Conservation (phyloP, 1,139 yeast species). For the Pichia cactophila region DNA sequence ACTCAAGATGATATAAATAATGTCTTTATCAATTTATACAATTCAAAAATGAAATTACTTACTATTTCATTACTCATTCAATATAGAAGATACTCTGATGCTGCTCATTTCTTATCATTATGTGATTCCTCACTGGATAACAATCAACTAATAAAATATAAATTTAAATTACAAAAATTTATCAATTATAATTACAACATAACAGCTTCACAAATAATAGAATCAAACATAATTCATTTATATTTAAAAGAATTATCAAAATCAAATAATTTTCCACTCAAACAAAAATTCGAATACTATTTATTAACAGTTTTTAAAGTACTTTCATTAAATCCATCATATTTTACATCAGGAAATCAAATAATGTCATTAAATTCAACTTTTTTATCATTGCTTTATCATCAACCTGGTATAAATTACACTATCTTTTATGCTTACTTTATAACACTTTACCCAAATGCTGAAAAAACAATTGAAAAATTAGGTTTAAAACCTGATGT, state of each 20-base stretch:
- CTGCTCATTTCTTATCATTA: slow-evolving; percentile 3
- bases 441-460: slow-evolving; percentile 9
- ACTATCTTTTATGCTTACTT: slow-evolving; percentile 8
- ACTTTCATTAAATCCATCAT: background rate
- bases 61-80: slow-evolving; percentile 11
- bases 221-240: slow-evolving; percentile 7
- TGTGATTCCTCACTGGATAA: background rate
- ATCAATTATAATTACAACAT: background rate
- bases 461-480: slow-evolving; percentile 2
- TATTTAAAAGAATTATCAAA: slow-evolving; percentile 8
- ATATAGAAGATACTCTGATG: slow-evolving; percentile 5
- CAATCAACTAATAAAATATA: slow-evolving; percentile 1
- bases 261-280: background rate
- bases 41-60: slow-evolving; percentile 8
- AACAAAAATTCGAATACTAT: slow-evolving; percentile 9
- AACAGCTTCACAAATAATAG: background rate
- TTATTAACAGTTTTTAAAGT: slow-evolving; percentile 7
- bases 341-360: slow-evolving; percentile 1
- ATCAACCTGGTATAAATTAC: slow-evolving; percentile 6
- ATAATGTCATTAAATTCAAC: slow-evolving; percentile 7
- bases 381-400: slow-evolving; percentile 6
- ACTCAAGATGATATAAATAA: background rate
- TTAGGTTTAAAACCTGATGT: slow-evolving; percentile 4
- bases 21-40: slow-evolving; percentile 5
- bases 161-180: slow-evolving; percentile 9